Evolutionary conservation across 345 rosid genomes (phyloP).

Genomic region (Corchorus capsularis): DNA sequence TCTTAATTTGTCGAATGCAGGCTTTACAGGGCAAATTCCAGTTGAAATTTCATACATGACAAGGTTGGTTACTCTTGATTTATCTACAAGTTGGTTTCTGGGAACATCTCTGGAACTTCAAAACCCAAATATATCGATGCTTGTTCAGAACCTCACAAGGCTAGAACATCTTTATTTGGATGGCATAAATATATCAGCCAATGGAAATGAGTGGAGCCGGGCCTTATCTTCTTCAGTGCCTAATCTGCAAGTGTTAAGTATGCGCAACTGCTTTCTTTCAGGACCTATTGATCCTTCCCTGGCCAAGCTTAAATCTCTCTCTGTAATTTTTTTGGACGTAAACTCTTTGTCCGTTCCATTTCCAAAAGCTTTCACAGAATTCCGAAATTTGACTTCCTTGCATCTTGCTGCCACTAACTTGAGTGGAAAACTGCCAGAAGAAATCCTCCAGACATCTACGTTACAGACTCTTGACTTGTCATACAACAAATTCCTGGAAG

Average conservation of each 20-base stretch:
- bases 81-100: conserved; percentile 19
- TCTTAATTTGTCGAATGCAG: conserved; percentile 39
- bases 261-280: conserved; percentile 33
- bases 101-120: conserved; percentile 22
- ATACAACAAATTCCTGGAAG: conserved; percentile 16
- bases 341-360: conserved; percentile 28
- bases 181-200: conserved; percentile 37
- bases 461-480: conserved; percentile 37
- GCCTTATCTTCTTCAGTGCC: conserved; percentile 29
- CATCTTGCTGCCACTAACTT: neutral
- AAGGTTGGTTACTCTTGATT: conserved; percentile 46
- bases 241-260: conserved; percentile 41
- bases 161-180: conserved; percentile 35
- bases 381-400: conserved; percentile 25
- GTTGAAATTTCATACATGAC: conserved; percentile 35
- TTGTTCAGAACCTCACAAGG: conserved; percentile 28
- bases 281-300: conserved; percentile 37
- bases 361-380: conserved; percentile 34
- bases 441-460: conserved; percentile 26
- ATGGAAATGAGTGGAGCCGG: conserved; percentile 31
- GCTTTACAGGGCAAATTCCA: conserved; percentile 41
- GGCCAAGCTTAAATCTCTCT: conserved; percentile 23
- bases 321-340: conserved; percentile 15
- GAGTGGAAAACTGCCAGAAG: conserved; percentile 28
- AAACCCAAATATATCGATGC: conserved; percentile 32